phyloP scores from a whole-genome alignment of 805 yeast genomes.

The Teunomyces panamensis region DNA sequence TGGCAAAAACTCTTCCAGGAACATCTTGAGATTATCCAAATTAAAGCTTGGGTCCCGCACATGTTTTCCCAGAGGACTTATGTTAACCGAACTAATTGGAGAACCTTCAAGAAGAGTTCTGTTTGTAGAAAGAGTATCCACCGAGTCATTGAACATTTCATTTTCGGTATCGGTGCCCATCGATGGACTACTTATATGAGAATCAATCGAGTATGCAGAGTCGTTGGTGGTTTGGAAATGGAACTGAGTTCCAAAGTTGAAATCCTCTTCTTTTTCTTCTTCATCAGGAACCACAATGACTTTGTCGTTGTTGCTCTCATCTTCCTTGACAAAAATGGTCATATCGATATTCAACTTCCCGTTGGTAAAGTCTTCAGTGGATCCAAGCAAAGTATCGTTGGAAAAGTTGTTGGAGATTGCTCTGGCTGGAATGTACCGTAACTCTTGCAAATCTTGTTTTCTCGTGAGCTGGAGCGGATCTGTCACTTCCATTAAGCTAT shows the following conservation, averaged over 20 bases:
- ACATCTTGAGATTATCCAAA: conserved; percentile 1
- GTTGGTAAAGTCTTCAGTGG: conserved; percentile 5
- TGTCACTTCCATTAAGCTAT: conserved; percentile 10
- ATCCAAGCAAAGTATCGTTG: conserved; percentile 11
- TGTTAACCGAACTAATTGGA: neutral
- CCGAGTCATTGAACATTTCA: conserved; percentile 23
- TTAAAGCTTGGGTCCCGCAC: neutral
- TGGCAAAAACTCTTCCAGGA: neutral
- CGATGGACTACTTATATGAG: conserved; percentile 7
- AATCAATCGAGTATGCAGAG: conserved; percentile 13
- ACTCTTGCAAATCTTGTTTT: conserved; percentile 14
- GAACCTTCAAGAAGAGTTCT: conserved; percentile 20
- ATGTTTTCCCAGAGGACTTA: neutral
- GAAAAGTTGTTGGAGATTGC: conserved; percentile 6
- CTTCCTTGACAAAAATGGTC: neutral
- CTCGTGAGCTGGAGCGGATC: conserved; percentile 10
- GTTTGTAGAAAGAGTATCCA: conserved; percentile 26
- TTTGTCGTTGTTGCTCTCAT: neutral
- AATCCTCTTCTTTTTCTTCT: conserved; percentile 1
- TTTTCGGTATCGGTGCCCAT: conserved; percentile 8
- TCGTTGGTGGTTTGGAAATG: conserved; percentile 1
- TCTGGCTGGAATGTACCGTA: conserved; percentile 13
- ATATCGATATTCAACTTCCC: conserved; percentile 3
- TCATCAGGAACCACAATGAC: conserved; percentile 2
- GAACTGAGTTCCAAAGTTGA: conserved; percentile 5